Base-by-base conservation (phyloP, 1,284 basidiomycete genomes). In the Uromyces viciae-fabae region DNA sequence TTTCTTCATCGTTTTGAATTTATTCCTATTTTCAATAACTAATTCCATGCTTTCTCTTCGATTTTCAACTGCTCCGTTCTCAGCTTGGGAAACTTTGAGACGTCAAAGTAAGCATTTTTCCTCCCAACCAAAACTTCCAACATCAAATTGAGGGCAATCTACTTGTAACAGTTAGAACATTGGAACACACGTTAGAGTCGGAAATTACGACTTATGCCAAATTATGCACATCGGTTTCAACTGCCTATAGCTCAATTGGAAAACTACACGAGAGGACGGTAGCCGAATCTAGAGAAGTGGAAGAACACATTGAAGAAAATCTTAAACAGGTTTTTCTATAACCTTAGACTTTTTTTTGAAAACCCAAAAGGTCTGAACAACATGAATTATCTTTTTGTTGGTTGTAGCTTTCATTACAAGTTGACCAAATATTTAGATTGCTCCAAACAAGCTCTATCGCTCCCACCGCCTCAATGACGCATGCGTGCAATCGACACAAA, bases 351-450 rank as follows among this genome's bases (percentile, higher is more conserved):
- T 62, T 28, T 62, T 31, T 62, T 28, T 17, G 11, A 62, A 62
- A 17, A 14, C 9, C 58, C 14, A 17, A 15, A 17, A 62, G 9
- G 14, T 31, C 14, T n/a, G n/a, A 28, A 33, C 8, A 31, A 60
- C 19, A 2, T 33, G 42, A 28, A 46, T 40, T 17, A 46, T 46
- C 40, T 31, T 14, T 43, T 49, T 19, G 28, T 42, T 17, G 28
- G 22, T 9, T 46, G 22, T 72, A 79, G 77, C 77, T 79, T n/a
- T 79, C 77, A n/a, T 56, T 79, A 43, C 66, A 71, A 60, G 77
- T 79, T 4, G 77, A 79, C 52, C 77, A 79, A 79, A 72, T 79
- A 31, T 73, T 60, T 42, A 79, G 77, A 56, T 54, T 79, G 43
- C 40, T 79, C 3, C 66, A 79, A 62, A 79, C 77, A 3, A 79